Evolutionary conservation across 2,329 filamentous ascomycete genomes (phyloP), one percentile per base, ranked within the genome.

Genomic region (Neofusicoccum sp.): DNA sequence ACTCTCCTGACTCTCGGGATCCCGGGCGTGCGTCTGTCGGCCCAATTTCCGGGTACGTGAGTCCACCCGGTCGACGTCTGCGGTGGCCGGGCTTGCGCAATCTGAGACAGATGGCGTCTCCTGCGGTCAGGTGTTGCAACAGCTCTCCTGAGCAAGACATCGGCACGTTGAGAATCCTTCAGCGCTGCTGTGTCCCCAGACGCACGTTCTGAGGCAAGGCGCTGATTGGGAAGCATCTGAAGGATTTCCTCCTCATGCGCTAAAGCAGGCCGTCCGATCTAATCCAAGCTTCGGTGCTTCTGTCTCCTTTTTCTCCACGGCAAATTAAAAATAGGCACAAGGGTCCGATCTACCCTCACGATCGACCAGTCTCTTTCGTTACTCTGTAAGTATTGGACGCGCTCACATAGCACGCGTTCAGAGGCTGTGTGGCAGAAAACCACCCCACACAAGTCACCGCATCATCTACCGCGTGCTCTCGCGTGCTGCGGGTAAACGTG

Each of bases 51-150:
- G 14, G 36, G 28, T 38, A 38, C 43, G 51, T 56, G 26, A 44
- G n/a, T 7, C 2, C 36, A 9, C 31, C 33, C 47, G 16, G 26
- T 14, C 44, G 44, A n/a, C 26, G 26, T 31, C 26, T 47, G 44
- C 44, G 14, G 44, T 53, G 34, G 24, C 49, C 49, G 16, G 16
- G 48, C 48, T 56, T 43, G 51, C 51, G 51, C 51, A 56, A 56
- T 56, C 38, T 38, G 38, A 56, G 30, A 14, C 51, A 36, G 26
- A 43, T 31, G 8, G 38, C 38, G 38, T 26, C 51, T 36, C 43
- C 51, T 43, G 26, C 43, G 14, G n/a, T 20, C 20, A 40, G 49
- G 8, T 16, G 34, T 40, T 34, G 43, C 51, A 38, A 56, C 51
- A 16, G n/a, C 38, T n/a, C 24, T 7, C 24, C 36, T 6, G 24